Conservation (phyloP, 495 filamentous ascomycete genomes). For the Podospora conica region DNA sequence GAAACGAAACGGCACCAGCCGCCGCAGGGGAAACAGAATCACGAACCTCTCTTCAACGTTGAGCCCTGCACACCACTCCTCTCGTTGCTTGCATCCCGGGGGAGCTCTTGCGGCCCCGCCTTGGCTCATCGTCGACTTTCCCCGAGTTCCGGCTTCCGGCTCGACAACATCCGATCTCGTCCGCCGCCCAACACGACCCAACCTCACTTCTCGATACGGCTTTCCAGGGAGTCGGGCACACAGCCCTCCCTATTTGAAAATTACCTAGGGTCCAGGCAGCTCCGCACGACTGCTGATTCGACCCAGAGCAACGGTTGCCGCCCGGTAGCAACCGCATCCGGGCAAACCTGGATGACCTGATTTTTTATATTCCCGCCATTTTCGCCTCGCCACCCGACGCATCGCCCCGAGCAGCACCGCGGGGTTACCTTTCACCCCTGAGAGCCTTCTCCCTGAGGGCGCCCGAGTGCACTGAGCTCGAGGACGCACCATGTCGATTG, state of each 20-base stretch:
- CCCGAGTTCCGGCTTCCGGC: background rate
- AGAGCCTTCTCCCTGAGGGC: constrained; percentile 5
- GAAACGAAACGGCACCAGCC: constrained; percentile 8
- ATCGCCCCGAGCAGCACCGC: constrained; percentile 14
- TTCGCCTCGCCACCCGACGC: constrained; percentile 28
- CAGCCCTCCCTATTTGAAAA: background rate
- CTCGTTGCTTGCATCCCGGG: background rate
- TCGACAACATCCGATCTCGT: background rate
- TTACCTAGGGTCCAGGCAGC: background rate
- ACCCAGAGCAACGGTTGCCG: constrained; percentile 5
- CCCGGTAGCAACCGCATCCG: constrained; percentile 22
- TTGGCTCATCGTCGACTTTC: background rate
- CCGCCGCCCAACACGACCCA: background rate
- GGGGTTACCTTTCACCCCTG: background rate
- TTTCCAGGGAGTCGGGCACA: background rate
- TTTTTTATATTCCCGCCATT: constrained; percentile 3
- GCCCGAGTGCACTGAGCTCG: constrained; percentile 14
- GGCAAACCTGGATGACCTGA: constrained; percentile 24
- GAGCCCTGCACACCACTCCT: background rate
- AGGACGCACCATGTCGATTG: constrained; percentile 52
- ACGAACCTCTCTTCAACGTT: background rate
- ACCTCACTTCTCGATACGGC: background rate
- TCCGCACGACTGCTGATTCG: constrained; percentile 6
- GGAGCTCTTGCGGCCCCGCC: background rate
- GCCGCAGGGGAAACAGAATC: constrained; percentile 12